These are phyloP conservation scores for Tubosaeta brunneosetosa DNA, from an alignment of 768 basidiomycete genomes.

Conservation along the genomic window DNA sequence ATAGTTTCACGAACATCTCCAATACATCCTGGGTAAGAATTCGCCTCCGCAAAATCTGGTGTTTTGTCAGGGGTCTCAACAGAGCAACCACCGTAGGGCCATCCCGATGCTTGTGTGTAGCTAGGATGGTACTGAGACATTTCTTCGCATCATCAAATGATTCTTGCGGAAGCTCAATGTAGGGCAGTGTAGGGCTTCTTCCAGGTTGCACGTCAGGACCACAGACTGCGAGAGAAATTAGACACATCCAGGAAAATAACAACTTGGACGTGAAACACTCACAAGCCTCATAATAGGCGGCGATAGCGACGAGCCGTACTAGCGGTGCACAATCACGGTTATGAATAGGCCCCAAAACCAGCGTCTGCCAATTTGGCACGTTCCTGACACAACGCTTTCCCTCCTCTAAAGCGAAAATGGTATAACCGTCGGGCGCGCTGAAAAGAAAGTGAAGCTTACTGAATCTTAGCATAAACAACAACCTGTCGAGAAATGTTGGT, in stretches of 20 bases:
- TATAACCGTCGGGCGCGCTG: neutral
- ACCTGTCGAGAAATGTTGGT: conserved; percentile 12
- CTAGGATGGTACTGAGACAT: conserved; percentile 7
- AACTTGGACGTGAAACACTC: neutral
- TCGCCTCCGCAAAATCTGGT: conserved; percentile 4
- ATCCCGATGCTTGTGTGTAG: conserved; percentile 8
- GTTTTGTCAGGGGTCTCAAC: conserved; percentile 16
- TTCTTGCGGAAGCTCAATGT: neutral
- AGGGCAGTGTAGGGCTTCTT: neutral
- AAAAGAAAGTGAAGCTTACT: conserved; percentile 5
- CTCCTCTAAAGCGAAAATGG: neutral
- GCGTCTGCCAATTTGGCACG: conserved; percentile 8
- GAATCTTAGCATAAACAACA: conserved; percentile 18
- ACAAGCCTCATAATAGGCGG: conserved; percentile 20
- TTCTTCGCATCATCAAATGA: conserved; percentile 15
- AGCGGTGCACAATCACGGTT: conserved; percentile 5
- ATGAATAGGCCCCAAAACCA: conserved; percentile 8
- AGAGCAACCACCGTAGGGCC: conserved; percentile 18
- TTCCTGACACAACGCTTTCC: conserved; percentile 13
- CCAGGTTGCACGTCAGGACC: neutral
- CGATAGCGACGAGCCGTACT: conserved; percentile 15
- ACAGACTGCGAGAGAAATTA: neutral
- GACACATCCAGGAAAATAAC: no score
- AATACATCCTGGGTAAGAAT: conserved; percentile 13
- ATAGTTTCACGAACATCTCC: conserved; percentile 3